Conservation (phyloP, 352 stramenopile species). For the Globisporangium polare region DNA sequence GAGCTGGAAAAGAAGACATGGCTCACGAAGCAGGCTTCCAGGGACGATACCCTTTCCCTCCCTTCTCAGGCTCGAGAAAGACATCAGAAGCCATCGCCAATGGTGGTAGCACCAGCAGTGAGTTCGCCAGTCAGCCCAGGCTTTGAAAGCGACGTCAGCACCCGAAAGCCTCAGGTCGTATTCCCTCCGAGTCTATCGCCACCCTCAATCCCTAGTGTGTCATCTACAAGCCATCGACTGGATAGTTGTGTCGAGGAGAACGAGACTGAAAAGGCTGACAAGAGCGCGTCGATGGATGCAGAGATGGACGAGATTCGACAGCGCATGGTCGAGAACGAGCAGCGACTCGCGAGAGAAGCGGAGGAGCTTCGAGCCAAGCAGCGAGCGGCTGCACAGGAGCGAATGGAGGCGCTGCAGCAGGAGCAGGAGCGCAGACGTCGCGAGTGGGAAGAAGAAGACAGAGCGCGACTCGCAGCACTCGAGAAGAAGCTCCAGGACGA, state of each 20-base stretch:
- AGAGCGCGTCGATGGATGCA: conserved; percentile 13
- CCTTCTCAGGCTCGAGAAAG: neutral
- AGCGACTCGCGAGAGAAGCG: conserved; percentile 34
- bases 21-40: conserved; percentile 19
- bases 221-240: neutral
- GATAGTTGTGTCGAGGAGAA: neutral
- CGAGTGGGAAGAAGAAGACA: conserved; percentile 71
- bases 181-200: neutral
- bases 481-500: conserved; percentile 46
- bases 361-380: conserved; percentile 43
- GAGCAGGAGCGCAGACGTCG: conserved; percentile 66
- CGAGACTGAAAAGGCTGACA: neutral
- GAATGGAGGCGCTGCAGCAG: conserved; percentile 46
- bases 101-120: neutral
- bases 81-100: neutral
- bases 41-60: neutral
- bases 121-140: neutral
- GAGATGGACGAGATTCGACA: conserved; percentile 39
- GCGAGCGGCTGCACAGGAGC: conserved; percentile 42
- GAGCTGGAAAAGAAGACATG: conserved; percentile 34
- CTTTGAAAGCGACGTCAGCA: neutral
- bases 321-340: conserved; percentile 41
- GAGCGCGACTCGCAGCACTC: conserved; percentile 34
- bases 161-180: neutral
- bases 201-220: neutral